Conservation (phyloP, 2,329 filamentous ascomycete species). For the Fonsecaea monophora region DNA sequence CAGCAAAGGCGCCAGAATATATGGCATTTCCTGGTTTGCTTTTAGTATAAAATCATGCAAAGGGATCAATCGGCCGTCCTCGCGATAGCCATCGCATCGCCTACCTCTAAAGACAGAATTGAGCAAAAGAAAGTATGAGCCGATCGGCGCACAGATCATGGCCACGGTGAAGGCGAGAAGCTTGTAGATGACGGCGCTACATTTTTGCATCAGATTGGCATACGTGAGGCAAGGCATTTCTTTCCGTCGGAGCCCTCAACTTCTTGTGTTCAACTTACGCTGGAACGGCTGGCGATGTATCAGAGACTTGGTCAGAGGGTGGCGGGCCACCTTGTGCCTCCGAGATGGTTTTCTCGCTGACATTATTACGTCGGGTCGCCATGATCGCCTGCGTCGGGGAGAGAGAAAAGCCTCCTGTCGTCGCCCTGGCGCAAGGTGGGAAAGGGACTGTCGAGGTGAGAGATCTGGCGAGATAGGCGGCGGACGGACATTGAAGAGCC, state of each 20-base stretch:
- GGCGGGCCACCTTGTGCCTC: slow-evolving; percentile 32
- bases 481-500: neutral
- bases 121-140: slow-evolving; percentile 84
- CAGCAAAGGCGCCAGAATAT: slow-evolving; percentile 82
- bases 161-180: slow-evolving; percentile 87
- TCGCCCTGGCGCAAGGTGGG: slow-evolving; percentile 2
- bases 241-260: too few relatives aligned
- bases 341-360: slow-evolving; percentile 32
- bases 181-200: slow-evolving; percentile 75
- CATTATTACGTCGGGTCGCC: slow-evolving; percentile 25
- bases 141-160: slow-evolving; percentile 87
- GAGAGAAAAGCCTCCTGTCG: neutral
- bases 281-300: slow-evolving; percentile 75
- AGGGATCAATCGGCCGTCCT: neutral
- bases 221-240: neutral
- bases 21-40: slow-evolving; percentile 76
- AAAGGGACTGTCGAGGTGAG: neutral
- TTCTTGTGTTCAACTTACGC: slow-evolving; percentile 60
- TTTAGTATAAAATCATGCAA: neutral
- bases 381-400: slow-evolving; percentile 8
- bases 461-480: neutral
- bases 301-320: slow-evolving; percentile 38
- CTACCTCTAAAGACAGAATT: slow-evolving; percentile 77
- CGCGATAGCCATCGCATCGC: neutral
- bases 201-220: neutral